phyloP scores from a whole-genome alignment of 1,139 yeast genomes.

The Candida sp. region DNA sequence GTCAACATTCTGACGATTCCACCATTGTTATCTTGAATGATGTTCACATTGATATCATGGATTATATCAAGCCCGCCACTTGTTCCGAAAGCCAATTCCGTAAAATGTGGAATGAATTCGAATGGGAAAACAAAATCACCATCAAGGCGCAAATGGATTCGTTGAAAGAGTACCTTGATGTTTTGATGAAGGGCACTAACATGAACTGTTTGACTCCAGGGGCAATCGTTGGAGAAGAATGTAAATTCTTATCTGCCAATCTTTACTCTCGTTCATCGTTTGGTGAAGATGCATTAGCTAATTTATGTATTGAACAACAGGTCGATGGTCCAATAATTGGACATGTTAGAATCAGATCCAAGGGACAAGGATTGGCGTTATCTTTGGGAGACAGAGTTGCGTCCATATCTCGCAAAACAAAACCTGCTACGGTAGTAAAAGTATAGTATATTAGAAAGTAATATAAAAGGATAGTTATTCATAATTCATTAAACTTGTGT shows the following conservation, averaged over 20 bases:
- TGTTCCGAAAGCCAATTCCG: slow-evolving; percentile 92
- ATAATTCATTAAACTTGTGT: background rate
- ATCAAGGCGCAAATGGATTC: slow-evolving; percentile 70
- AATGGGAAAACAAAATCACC: slow-evolving; percentile 98
- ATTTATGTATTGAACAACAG: slow-evolving; percentile 86
- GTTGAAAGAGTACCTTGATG: slow-evolving; percentile 76
- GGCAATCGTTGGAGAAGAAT: slow-evolving; percentile 80
- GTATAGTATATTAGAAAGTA: slow-evolving; percentile 12
- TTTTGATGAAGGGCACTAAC: slow-evolving; percentile 79
- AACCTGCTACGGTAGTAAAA: slow-evolving; percentile 18
- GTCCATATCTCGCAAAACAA: slow-evolving; percentile 59
- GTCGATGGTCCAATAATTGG: slow-evolving; percentile 80
- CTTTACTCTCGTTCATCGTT: slow-evolving; percentile 90
- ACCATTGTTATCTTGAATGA: slow-evolving; percentile 92
- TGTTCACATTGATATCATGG: slow-evolving; percentile 95
- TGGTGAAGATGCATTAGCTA: slow-evolving; percentile 98
- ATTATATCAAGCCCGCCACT: slow-evolving; percentile 91
- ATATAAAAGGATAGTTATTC: background rate
- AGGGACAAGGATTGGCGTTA: slow-evolving; percentile 96
- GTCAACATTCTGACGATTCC: slow-evolving; percentile 88
- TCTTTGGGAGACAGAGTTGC: slow-evolving; percentile 95
- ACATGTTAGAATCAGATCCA: slow-evolving; percentile 93
- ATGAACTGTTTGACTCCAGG: slow-evolving; percentile 95
- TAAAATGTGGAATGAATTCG: slow-evolving; percentile 98
- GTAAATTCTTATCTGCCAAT: slow-evolving; percentile 93